Evolutionary conservation across 2,329 filamentous ascomycete species (phyloP).

Genomic region (Elsinoe necatrix): DNA sequence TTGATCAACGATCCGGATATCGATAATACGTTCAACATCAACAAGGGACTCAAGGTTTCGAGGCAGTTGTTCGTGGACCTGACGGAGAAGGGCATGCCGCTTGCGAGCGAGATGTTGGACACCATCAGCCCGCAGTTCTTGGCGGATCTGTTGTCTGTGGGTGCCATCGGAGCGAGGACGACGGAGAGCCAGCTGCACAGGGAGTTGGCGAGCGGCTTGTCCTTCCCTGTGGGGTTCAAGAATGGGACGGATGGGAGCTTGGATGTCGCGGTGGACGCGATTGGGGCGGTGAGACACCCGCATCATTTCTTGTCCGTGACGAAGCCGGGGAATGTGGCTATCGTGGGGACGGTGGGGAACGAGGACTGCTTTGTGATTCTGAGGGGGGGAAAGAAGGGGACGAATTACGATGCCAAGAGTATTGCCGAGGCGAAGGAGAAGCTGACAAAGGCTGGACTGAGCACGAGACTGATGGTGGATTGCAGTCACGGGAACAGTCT

Average conservation of each 20-base stretch:
- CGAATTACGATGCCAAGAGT: conserved; percentile 83
- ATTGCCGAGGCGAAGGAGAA: conserved; percentile 76
- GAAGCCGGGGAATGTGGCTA: conserved; percentile 89
- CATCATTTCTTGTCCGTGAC: conserved; percentile 98
- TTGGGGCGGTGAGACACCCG: conserved; percentile 81
- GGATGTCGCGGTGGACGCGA: conserved; percentile 86
- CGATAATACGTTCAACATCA: conserved; percentile 97
- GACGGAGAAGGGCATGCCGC: conserved; percentile 85
- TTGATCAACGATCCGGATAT: conserved; percentile 98
- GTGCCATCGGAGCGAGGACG: conserved; percentile 89
- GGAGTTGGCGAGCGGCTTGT: conserved; percentile 85
- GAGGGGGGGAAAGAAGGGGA: conserved; percentile 82
- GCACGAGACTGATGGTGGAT: conserved; percentile 83
- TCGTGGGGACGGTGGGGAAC: conserved; percentile 89
- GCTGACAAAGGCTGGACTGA: conserved; percentile 62
- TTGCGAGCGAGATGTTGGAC: conserved; percentile 96
- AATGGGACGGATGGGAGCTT: conserved; percentile 93
- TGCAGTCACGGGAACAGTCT: conserved; percentile 86
- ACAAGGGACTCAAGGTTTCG: conserved; percentile 83
- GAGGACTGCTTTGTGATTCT: conserved; percentile 96
- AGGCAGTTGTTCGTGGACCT: conserved; percentile 90
- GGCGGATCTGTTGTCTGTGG: conserved; percentile 82
- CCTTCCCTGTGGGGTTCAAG: conserved; percentile 98
- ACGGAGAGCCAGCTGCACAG: conserved; percentile 94
- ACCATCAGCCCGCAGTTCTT: conserved; percentile 97